Conservation (phyloP, 2,329 filamentous ascomycete genomes). For the Davidsoniella eucalypti region DNA sequence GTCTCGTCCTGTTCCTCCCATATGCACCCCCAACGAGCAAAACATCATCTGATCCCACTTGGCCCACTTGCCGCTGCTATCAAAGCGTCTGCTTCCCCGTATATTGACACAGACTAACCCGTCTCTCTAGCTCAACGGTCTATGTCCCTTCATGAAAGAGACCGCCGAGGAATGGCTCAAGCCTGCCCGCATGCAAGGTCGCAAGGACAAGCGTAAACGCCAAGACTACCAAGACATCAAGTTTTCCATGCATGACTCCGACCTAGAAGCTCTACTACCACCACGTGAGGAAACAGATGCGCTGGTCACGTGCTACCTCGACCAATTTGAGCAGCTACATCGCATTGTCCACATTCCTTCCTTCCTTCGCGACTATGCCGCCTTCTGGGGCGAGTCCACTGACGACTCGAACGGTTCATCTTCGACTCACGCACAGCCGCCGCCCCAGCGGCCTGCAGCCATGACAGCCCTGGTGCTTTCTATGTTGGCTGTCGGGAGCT, state of each 20-base stretch:
- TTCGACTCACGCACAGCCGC: conserved; percentile 1
- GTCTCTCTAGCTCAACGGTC: conserved; percentile 27
- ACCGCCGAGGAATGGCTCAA: conserved; percentile 45
- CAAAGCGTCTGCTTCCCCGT: conserved; percentile 5
- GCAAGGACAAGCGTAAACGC: conserved; percentile 38
- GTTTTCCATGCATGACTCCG: conserved; percentile 30
- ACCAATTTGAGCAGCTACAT: conserved; percentile 38
- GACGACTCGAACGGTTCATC: background rate
- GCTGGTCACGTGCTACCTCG: conserved; percentile 33
- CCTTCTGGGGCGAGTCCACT: conserved; percentile 34
- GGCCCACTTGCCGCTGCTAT: no score
- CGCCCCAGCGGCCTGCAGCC: conserved; percentile 29
- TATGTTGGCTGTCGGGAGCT: conserved; percentile 43
- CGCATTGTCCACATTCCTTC: conserved; percentile 43
- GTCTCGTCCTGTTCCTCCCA: background rate
- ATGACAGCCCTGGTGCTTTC: conserved; percentile 42
- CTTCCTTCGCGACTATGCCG: conserved; percentile 37
- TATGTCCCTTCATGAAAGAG: conserved; percentile 45
- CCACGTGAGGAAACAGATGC: conserved; percentile 31
- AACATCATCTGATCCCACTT: no score
- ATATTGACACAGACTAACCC: background rate
- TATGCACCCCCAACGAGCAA: no score
- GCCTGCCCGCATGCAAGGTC: conserved; percentile 37
- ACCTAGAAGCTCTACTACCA: conserved; percentile 34
- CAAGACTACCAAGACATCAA: conserved; percentile 34